Conservation (phyloP, 177 flowering plant species). For the Viscum album region DNA sequence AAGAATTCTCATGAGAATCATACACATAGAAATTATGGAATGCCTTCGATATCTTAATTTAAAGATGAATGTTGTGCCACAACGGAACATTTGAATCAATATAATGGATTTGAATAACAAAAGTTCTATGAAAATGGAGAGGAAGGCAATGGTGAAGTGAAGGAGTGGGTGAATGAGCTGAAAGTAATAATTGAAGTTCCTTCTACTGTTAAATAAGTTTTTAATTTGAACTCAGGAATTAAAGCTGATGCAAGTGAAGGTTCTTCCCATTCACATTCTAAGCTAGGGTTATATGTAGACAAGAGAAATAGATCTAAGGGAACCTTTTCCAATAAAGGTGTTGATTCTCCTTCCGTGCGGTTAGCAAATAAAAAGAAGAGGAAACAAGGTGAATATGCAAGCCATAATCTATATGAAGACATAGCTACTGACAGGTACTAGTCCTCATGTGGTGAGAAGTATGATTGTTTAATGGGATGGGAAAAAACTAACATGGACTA, state of each 20-base stretch:
- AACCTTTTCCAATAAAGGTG: conserved; percentile 13
- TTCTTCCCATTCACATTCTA: conserved; percentile 13
- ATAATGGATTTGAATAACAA: conserved; percentile 14
- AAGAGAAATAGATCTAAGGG: conserved; percentile 31
- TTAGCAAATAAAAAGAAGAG: conserved; percentile 32
- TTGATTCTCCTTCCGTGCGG: conserved; percentile 19
- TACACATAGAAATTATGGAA: conserved; percentile 11
- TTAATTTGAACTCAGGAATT: conserved; percentile 16
- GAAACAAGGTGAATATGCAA: conserved; percentile 23
- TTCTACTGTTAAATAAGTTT: conserved; percentile 13
- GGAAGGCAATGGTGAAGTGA: conserved; percentile 6
- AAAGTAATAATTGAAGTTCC: conserved; percentile 38
- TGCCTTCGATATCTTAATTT: conserved; percentile 13
- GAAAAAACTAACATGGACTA: no score
- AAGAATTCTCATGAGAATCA: conserved; percentile 35
- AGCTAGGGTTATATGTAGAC: conserved; percentile 18
- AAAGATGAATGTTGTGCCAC: conserved; percentile 16
- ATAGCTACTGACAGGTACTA: conserved; percentile 10
- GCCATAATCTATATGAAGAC: conserved; percentile 14
- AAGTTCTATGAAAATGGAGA: conserved; percentile 7
- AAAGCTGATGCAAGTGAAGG: conserved; percentile 13
- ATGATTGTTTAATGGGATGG: no score
- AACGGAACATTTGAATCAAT: conserved; percentile 12
- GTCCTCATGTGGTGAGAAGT: no score
- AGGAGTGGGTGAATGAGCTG: conserved; percentile 32